These are phyloP conservation scores for Claviceps fusiformis DNA, from an alignment of 2,329 filamentous ascomycete genomes.

Conservation along the genomic window DNA sequence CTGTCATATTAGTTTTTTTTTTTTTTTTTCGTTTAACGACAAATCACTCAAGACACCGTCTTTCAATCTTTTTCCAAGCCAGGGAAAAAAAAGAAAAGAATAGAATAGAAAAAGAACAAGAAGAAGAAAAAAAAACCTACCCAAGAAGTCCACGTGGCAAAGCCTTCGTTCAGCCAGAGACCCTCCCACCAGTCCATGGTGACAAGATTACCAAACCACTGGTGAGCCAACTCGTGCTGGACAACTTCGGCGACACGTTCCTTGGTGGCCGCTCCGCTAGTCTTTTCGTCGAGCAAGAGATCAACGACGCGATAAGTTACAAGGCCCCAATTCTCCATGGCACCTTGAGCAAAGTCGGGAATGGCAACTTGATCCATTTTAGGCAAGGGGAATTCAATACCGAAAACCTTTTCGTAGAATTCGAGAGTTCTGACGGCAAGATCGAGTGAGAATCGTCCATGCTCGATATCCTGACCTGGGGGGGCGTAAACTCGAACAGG, in stretches of 20 bases:
- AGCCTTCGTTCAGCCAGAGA: constrained; percentile 90
- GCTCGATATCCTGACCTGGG: constrained; percentile 76
- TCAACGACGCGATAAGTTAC: constrained; percentile 83
- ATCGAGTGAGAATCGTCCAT: constrained; percentile 80
- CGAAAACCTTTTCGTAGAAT: constrained; percentile 76
- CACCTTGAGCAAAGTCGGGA: constrained; percentile 87
- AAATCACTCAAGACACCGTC: not conserved
- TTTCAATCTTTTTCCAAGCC: too few relatives aligned
- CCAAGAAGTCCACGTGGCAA: constrained; percentile 42
- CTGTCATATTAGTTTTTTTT: too few relatives aligned
- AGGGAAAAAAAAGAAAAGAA: too few relatives aligned
- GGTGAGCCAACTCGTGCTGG: constrained; percentile 91
- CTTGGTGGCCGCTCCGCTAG: constrained; percentile 75
- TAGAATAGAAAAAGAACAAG: not conserved
- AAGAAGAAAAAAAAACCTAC: not conserved
- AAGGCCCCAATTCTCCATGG: constrained; percentile 98
- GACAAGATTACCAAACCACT: constrained; percentile 96
- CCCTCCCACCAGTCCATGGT: constrained; percentile 99
- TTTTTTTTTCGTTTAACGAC: not conserved
- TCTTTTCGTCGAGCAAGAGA: constrained; percentile 80
- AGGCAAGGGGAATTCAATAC: constrained; percentile 49
- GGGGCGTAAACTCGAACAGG: constrained; percentile 92
- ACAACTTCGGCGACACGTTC: constrained; percentile 91
- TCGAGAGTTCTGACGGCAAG: constrained; percentile 79
- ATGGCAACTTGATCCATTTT: constrained; percentile 63